Conservation (phyloP, 176 grass and related monocot genomes). For the Themeda triandra region DNA sequence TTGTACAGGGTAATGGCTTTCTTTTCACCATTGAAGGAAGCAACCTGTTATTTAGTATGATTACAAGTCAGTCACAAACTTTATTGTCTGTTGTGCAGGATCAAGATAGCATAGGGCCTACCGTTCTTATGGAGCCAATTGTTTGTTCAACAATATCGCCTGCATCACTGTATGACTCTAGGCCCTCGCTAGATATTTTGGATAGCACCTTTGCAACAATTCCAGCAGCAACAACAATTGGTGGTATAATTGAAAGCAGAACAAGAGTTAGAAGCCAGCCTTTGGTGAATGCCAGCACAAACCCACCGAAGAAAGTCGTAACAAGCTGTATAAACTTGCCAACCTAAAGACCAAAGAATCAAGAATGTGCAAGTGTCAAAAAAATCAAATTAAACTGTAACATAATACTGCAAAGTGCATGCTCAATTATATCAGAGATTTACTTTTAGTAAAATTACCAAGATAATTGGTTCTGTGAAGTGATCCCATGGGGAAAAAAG, state of each 20-base stretch:
- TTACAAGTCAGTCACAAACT: neutral
- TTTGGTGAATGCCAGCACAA: slow-evolving; percentile 60
- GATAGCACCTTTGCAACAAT: slow-evolving; percentile 49
- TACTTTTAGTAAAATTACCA: neutral
- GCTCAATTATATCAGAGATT: neutral
- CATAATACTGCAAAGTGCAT: neutral
- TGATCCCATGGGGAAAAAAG: neutral
- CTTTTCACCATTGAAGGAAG: slow-evolving; percentile 72
- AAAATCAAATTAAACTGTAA: neutral
- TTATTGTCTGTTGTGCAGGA: neutral
- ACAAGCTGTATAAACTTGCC: slow-evolving; percentile 76
- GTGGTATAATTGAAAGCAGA: slow-evolving; percentile 63
- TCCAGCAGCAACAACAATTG: slow-evolving; percentile 44
- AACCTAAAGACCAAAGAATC: slow-evolving; percentile 32
- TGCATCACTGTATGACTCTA: slow-evolving; percentile 56
- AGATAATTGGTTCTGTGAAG: neutral
- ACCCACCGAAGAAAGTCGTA: slow-evolving; percentile 70
- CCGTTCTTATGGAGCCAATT: slow-evolving; percentile 74
- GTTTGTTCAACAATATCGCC: slow-evolving; percentile 66
- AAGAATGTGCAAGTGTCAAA: neutral
- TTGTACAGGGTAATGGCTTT: slow-evolving; percentile 52
- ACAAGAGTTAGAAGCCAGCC: slow-evolving; percentile 82
- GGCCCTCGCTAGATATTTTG: slow-evolving; percentile 46
- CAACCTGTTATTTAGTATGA: slow-evolving; percentile 46
- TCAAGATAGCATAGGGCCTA: slow-evolving; percentile 12